Conservation (phyloP, 495 filamentous ascomycete species). For the Penicillium silybi region DNA sequence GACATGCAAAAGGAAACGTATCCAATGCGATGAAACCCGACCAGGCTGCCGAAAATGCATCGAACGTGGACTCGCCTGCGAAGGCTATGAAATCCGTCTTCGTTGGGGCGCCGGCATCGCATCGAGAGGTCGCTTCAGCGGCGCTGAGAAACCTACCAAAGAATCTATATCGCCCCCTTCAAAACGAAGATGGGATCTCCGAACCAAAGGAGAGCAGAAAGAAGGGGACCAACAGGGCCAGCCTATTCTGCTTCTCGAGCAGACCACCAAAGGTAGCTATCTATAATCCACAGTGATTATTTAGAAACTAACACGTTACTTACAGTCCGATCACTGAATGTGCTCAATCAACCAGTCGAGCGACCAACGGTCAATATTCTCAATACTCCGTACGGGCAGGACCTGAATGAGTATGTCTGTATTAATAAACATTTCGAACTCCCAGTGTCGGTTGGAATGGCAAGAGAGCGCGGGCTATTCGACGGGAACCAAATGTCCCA, state of each 20-base stretch:
- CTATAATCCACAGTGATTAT: neutral
- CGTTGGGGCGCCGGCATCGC: constrained; percentile 31
- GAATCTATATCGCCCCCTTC: constrained; percentile 23
- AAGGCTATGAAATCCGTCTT: constrained; percentile 28
- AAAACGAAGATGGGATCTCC: constrained; percentile 25
- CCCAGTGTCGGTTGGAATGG: constrained; percentile 10
- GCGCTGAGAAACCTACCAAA: constrained; percentile 25
- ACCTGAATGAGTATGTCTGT: constrained; percentile 1
- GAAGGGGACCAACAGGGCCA: constrained; percentile 13
- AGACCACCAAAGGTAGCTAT: constrained; percentile 10
- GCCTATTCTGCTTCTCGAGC: constrained; percentile 9
- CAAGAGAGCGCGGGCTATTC: neutral
- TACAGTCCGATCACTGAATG: neutral
- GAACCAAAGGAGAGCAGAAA: constrained; percentile 9
- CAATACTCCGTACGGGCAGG: constrained; percentile 13
- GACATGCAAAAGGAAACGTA: constrained; percentile 27
- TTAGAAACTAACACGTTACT: neutral
- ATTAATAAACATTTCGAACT: constrained; percentile 24
- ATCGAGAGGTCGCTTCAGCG: constrained; percentile 24
- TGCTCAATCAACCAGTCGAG: neutral
- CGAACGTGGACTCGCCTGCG: constrained; percentile 17
- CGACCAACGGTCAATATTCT: constrained; percentile 25
- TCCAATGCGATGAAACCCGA: constrained; percentile 26
- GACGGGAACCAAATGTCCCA: neutral
- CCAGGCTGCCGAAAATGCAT: constrained; percentile 22